Percentiles rank a stretch among this genome's conserved stretches.
phyloP scores from a whole-genome alignment of 495 filamentous ascomycete genomes.

The Astrocystis sublimbata region DNA sequence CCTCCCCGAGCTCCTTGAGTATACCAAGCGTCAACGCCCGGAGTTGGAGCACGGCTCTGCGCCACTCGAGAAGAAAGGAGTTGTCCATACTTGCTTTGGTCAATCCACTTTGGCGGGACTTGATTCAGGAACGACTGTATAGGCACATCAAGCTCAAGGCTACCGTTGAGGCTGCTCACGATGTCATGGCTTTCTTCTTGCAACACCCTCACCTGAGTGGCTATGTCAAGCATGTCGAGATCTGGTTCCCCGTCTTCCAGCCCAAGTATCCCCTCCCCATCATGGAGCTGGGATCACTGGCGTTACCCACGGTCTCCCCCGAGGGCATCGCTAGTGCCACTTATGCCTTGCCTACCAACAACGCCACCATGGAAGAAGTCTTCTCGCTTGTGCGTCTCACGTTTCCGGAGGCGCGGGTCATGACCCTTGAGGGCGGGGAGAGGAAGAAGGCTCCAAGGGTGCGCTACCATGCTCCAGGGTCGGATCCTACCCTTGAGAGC shows the following conservation, averaged over 20 bases:
- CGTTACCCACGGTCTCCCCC: conserved; percentile 48
- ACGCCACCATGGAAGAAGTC: conserved; percentile 67
- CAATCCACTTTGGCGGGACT: conserved; percentile 58
- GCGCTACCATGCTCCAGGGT: conserved; percentile 49
- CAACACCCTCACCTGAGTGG: conserved; percentile 56
- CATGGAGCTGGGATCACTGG: conserved; percentile 34
- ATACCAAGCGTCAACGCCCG: conserved; percentile 49
- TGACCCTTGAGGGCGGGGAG: conserved; percentile 77
- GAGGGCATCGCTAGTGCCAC: conserved; percentile 52
- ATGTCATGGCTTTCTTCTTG: conserved; percentile 59
- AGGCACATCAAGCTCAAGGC: conserved; percentile 74
- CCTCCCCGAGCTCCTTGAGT: conserved; percentile 49
- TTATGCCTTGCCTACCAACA: conserved; percentile 59
- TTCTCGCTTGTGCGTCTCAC: conserved; percentile 58
- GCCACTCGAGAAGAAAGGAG: conserved; percentile 66
- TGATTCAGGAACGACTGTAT: conserved; percentile 70
- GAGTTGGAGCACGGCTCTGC: conserved; percentile 64
- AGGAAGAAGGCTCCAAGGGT: conserved; percentile 69
- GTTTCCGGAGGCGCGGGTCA: conserved; percentile 60
- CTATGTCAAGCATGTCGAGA: conserved; percentile 70
- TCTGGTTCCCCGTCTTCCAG: conserved; percentile 74
- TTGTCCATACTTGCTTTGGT: conserved; percentile 66
- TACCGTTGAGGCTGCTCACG: conserved; percentile 57
- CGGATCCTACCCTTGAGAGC: conserved; percentile 19
- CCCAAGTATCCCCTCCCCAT: conserved; percentile 45